Evolutionary conservation across 176 grass and related monocot species (phyloP).

Genomic region (Triticum urartu): DNA sequence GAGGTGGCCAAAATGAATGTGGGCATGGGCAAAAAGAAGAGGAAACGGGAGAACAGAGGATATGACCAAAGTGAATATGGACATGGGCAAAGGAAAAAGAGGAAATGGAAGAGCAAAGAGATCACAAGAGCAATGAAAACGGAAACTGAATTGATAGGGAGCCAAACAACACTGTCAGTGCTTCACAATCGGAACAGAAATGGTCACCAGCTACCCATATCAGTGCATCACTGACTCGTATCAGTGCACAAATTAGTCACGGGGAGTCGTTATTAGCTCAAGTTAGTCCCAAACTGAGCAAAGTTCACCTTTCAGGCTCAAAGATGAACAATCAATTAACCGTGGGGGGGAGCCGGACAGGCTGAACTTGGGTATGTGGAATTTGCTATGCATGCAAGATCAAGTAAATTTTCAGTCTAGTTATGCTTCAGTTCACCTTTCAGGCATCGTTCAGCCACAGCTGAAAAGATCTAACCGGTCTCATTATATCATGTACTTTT

Average conservation of each 20-base stretch:
- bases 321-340: background rate
- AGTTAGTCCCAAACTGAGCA: background rate
- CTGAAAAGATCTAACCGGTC: too few species aligned
- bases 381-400: background rate
- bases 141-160: background rate
- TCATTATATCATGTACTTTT: too few species aligned
- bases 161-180: background rate
- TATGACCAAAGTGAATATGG: background rate
- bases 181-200: background rate
- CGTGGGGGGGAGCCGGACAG: too few species aligned
- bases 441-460: too few species aligned
- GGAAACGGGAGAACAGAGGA: background rate
- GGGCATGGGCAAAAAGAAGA: background rate
- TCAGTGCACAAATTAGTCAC: too few species aligned
- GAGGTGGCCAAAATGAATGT: background rate
- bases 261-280: too few species aligned
- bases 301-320: background rate
- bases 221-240: too few species aligned
- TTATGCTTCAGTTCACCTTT: background rate
- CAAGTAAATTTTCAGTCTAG: background rate
- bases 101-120: background rate
- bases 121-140: background rate
- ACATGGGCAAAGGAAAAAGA: background rate
- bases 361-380: background rate
- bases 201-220: too few species aligned